Base-by-base conservation (phyloP, 2,329 filamentous ascomycete genomes). In the Rugonectria rugulosa region DNA sequence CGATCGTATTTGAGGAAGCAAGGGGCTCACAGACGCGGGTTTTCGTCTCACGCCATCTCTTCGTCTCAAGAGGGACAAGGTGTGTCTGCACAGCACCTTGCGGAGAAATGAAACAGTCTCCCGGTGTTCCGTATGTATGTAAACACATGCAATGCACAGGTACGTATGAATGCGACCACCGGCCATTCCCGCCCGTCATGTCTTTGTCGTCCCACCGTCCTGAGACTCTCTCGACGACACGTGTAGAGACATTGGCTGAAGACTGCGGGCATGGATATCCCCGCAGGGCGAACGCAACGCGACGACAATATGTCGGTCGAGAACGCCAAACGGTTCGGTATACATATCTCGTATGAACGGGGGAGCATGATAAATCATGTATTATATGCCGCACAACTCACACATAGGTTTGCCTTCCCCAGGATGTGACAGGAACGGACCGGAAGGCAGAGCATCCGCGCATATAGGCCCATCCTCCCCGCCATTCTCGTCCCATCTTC, bases 371-470 rank as follows among this genome's bases (percentile, higher is more conserved):
- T 29, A n/a, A n/a, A n/a, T n/a, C n/a, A 14, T 32, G n/a, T 32
- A 32, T 47, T 41, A 56, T 56, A 52, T 56, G 48, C 53, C 48
- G 53, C 53, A 56, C 27, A 46, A 40, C 46, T 56, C 46, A 41
- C 52, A 44, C 26, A n/a, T 45, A 36, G 43, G 15, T 40, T 24
- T 53, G 29, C 27, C 17, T 55, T 55, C 52, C 52, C 46, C 29
- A 40, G 46, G 46, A 49, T 49, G 52, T 44, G 45, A 55, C 52
- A 45, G 52, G 44, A 55, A 55, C 32, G 29, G 45, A 55, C 52
- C n/a, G 43, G 52, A 36, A 48, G 49, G 52, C 52, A 48, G 31
- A 45, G 15, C 36, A 45, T 31, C 20, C 26, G 19, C 24, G 32
- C 52, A 55, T 55, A 55, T 50, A 55, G 45, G 34, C 34, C 26